A percentile compares a stretch with the other conserved stretches of the same genome.
Evolutionary conservation across 805 yeast species (phyloP).

Genomic region (Yamadazyma kitorensis): DNA sequence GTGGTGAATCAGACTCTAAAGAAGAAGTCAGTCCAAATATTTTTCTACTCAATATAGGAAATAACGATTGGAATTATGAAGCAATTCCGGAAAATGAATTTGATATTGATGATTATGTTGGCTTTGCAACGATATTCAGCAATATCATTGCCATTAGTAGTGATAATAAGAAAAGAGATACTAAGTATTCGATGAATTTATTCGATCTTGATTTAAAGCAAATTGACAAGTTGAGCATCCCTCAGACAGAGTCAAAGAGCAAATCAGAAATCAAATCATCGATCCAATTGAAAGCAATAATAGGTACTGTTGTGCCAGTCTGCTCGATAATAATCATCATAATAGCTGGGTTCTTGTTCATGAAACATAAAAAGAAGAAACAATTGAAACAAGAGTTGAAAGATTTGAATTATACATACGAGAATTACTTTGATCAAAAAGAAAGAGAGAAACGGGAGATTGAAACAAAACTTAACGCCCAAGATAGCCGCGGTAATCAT

Average conservation of each 20-base stretch:
- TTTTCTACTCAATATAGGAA: too few species aligned
- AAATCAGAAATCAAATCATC: constrained; percentile 5
- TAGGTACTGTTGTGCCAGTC: constrained; percentile 39
- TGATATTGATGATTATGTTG: constrained; percentile 8
- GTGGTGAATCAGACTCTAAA: too few species aligned
- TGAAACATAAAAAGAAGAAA: constrained; percentile 19
- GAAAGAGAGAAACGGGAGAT: constrained; percentile 17
- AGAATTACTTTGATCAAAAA: constrained; percentile 21
- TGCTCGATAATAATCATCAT: constrained; percentile 18
- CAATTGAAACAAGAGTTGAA: constrained; percentile 18
- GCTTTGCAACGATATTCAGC: constrained; percentile 12
- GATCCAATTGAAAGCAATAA: constrained; percentile 25
- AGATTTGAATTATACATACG: constrained; percentile 28
- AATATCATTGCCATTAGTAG: constrained; percentile 10
- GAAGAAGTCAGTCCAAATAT: too few species aligned
- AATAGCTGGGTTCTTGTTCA: constrained; percentile 16
- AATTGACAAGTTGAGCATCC: constrained; percentile 7
- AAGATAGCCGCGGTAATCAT: neutral
- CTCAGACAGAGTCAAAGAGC: too few species aligned
- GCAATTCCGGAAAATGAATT: constrained; percentile 4
- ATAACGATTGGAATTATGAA: constrained; percentile 13
- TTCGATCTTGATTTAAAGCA: constrained; percentile 11
- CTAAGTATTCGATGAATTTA: constrained; percentile 6
- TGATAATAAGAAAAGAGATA: constrained; percentile 5
- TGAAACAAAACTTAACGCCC: neutral